Evolutionary conservation across 257 asterid genomes (phyloP).

Genomic region (Nicotiana attenuata): DNA sequence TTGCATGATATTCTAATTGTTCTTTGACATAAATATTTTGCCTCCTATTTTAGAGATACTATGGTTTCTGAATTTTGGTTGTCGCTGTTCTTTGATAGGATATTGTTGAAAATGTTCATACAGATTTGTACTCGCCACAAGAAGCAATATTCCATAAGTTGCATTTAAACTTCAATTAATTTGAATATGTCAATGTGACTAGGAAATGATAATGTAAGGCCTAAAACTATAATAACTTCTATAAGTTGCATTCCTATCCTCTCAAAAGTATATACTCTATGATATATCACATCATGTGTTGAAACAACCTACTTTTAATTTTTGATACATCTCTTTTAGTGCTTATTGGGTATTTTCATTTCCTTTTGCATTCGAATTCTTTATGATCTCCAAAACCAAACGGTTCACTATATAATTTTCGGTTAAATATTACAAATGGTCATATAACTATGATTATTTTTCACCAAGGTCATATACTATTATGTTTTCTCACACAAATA

Average conservation of each 20-base stretch:
- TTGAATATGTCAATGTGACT: too few species aligned
- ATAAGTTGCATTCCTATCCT: too few species aligned
- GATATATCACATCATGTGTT: too few species aligned
- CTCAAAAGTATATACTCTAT: too few species aligned
- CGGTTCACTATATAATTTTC: too few species aligned
- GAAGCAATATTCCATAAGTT: background rate
- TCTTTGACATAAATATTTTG: background rate
- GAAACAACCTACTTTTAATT: background rate
- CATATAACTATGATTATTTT: too few species aligned
- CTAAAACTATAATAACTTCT: background rate
- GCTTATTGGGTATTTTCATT: background rate
- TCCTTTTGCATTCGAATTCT: background rate
- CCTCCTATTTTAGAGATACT: background rate
- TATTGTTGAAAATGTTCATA: background rate
- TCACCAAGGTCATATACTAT: too few species aligned
- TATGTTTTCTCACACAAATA: too few species aligned
- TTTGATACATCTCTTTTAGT: background rate
- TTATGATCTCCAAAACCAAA: too few species aligned
- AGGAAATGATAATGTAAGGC: background rate
- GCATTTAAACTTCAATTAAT: slow-evolving; percentile 1
- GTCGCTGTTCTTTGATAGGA: background rate
- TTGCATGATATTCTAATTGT: background rate
- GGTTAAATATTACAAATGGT: too few species aligned
- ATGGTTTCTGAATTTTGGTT: background rate
- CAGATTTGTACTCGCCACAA: background rate